These are phyloP conservation scores for Talaromyces pinophilus DNA, from an alignment of 2,329 filamentous ascomycete genomes.

Conservation along the genomic window DNA sequence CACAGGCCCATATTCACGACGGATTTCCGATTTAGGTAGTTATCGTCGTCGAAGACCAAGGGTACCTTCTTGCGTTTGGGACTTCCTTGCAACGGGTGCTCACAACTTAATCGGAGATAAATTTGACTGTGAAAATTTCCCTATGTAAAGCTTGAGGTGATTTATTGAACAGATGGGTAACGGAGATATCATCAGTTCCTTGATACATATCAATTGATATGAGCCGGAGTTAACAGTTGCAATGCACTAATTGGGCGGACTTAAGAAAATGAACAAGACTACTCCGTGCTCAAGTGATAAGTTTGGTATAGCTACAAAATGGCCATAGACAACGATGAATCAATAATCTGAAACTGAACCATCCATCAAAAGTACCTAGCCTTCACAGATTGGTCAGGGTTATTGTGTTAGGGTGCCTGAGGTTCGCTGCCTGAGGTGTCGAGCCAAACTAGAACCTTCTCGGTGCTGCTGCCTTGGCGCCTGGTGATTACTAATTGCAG, in stretches of 20 bases:
- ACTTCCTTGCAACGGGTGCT: not conserved
- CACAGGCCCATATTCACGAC: not conserved
- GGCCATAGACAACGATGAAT: not conserved
- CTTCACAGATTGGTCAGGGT: not conserved
- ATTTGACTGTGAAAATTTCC: not conserved
- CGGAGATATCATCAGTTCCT: not conserved
- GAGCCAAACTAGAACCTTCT: constrained; percentile 4
- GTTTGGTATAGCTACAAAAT: not conserved
- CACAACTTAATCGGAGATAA: not conserved
- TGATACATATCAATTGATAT: not conserved
- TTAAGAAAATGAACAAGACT: not conserved
- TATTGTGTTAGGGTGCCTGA: not conserved
- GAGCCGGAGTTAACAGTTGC: not conserved
- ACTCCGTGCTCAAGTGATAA: not conserved
- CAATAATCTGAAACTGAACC: not conserved
- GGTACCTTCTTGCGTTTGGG: not conserved
- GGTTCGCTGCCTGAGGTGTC: constrained; percentile 1
- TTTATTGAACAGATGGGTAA: not conserved
- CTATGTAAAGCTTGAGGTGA: not conserved
- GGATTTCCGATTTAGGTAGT: not conserved
- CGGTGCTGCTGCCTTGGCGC: not conserved
- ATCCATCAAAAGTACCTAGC: not conserved
- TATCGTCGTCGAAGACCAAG: not conserved
- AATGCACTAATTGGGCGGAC: not conserved
- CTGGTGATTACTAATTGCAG: constrained; percentile 6